Base-by-base conservation (phyloP, 2,329 filamentous ascomycete species). In the Fusarium equiseti region DNA sequence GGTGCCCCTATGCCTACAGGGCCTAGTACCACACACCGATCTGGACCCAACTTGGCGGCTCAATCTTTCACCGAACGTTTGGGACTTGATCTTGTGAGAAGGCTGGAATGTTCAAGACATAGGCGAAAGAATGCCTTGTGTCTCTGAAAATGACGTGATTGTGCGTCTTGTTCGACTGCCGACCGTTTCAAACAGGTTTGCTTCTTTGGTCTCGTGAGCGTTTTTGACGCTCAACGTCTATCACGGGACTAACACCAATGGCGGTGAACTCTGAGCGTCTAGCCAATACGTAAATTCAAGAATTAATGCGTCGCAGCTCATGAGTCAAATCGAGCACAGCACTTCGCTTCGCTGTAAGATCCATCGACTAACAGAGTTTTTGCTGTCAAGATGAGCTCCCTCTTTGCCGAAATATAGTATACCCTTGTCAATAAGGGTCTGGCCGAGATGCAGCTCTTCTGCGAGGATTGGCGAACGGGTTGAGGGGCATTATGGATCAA, bases 391-490 rank as follows among this genome's bases (percentile, higher is more conserved):
- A 53, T 46, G 35, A 54, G 44, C 49, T 56, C 45, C 45, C 43
- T 59, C 62, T 64, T 63, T 58, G 60, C 57, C 58, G 51, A 67
- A 66, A 67, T 74, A 73, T 61, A 66, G 50, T 49, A n/a, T 20
- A 73, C 59, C 69, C 69, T 49, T 72, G 69, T 52, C 69, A 53
- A 74, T 76, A 67, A n/a, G 52, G 61, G 31, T 31, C 40, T 49
- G 66, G 65, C 59, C 63, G 60, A 66, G 63, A 63, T 61, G 61
- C 61, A 60, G n/a, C 38, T 59, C 48, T 59, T 38, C 38, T 53
- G 31, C 27, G 61, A 72, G 71, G 70, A 75, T 73, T 72, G 70
- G 73, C 70, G 72, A 75, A 73, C 68, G 45, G 61, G 68, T 72
- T 69, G 72, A 63, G 52, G 59, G 55, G 55, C 42, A 63, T 60